Base-by-base conservation (phyloP, 2,329 filamentous ascomycete genomes). In the Zymoseptoria brevis region DNA sequence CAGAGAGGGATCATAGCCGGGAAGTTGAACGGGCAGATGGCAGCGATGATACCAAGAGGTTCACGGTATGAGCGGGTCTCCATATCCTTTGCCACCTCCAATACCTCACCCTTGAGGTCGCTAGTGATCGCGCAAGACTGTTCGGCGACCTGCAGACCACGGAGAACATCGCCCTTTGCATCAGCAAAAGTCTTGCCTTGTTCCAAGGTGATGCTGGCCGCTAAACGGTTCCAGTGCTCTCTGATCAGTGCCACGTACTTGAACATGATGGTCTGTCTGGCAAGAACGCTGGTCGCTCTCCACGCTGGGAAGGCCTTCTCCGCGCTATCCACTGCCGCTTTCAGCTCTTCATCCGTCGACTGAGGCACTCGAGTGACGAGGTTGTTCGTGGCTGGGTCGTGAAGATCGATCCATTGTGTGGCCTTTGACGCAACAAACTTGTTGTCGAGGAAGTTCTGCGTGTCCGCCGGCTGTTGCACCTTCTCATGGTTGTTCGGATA, bases 1-100 rank as follows among this genome's bases (percentile, higher is more conserved):
- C 89, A 95, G n/a, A 95, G 81, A 3, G 89, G 90, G 73, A 95
- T 94, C 89, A 95, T 95, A 68, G 89, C 89, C 50, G 89, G 89
- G 77, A 94, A 94, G 80, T 94, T 94, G 73, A 94, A 94, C 1
- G 89, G 89, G 80, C 89, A 94, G 67, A 94, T 94, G 60, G 89
- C 88, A 59, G 89, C 88, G 50, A 88, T 86, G 35, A 94, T 86
- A 57, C 89, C 89, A 70, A 94, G 76, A 60, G 89, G 88, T 80
- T 94, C 89, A 62, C 85, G 83, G 74, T 94, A 94, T 60, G 84
- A 88, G 71, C 88, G 80, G 29, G 89, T 94, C 80, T 94, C 89
- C 89, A 94, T 94, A 70, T 94, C 89, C 80, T 90, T 92, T 57
- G 89, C 84, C 11, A 94, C 89, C 78, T 94, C 89, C 35, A 94